Conservation (phyloP, 1,284 basidiomycete species). For the Pseudozyma sp. region DNA sequence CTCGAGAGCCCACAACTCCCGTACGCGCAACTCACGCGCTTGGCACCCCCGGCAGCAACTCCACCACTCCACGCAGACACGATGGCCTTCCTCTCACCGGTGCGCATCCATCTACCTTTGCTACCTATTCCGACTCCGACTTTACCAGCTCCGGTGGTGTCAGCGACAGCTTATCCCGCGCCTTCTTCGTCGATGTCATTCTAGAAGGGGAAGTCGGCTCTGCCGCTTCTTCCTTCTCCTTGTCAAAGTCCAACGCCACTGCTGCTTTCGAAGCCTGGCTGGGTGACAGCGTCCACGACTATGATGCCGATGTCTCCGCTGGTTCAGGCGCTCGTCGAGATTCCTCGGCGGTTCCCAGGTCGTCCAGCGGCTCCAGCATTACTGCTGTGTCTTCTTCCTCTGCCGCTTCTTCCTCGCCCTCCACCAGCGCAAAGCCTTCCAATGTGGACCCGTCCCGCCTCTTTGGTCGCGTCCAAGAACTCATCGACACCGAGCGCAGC, state of each 20-base stretch:
- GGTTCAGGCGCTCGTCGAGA: background rate
- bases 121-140: conserved; percentile 15
- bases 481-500: conserved; percentile 66
- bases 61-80: conserved; percentile 3
- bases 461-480: conserved; percentile 56
- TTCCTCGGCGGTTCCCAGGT: conserved; percentile 28
- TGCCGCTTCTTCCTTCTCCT: conserved; percentile 11
- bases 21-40: conserved; percentile 5
- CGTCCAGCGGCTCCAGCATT: conserved; percentile 58
- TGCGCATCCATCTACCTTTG: conserved; percentile 2
- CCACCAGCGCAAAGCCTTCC: conserved; percentile 2
- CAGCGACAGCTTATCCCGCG: conserved; percentile 44
- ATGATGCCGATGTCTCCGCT: conserved; percentile 20
- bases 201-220: conserved; percentile 32
- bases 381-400: conserved; percentile 44
- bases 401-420: conserved; percentile 11
- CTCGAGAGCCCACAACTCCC: conserved; percentile 22
- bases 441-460: conserved; percentile 40
- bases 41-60: conserved; percentile 2
- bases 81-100: conserved; percentile 15
- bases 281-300: conserved; percentile 52
- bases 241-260: conserved; percentile 8
- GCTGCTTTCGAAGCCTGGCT: conserved; percentile 50
- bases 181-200: conserved; percentile 55
- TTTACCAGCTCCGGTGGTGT: conserved; percentile 31